A percentile compares a stretch with the other conserved stretches of the same genome.
These are phyloP conservation scores for Boletus subparvulus DNA, from an alignment of 768 basidiomycete species.

Conservation along the genomic window DNA sequence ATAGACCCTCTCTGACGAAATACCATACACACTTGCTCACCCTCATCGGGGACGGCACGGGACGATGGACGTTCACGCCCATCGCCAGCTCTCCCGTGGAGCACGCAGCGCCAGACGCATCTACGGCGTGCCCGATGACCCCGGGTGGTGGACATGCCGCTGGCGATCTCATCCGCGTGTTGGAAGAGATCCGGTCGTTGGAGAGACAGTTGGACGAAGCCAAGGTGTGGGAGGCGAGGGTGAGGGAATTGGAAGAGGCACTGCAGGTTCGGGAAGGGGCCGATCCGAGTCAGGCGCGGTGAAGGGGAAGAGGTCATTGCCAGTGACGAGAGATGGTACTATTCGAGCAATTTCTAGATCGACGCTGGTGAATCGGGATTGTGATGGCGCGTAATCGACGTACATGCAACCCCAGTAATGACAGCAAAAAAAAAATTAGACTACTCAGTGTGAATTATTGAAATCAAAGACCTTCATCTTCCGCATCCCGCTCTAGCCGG, in stretches of 20 bases:
- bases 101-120: neutral
- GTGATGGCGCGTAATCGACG: too few species aligned
- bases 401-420: too few species aligned
- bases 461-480: too few species aligned
- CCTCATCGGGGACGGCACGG: conserved; percentile 67
- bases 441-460: too few species aligned
- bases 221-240: conserved; percentile 27
- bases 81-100: conserved; percentile 39
- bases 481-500: too few species aligned
- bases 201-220: conserved; percentile 27
- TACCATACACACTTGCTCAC: conserved; percentile 89
- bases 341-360: too few species aligned
- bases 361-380: too few species aligned
- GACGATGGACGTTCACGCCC: conserved; percentile 67
- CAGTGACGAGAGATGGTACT: neutral
- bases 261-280: conserved; percentile 17
- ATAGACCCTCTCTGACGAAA: conserved; percentile 74
- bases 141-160: conserved; percentile 2
- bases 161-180: conserved; percentile 21
- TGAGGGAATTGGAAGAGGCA: conserved; percentile 25
- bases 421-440: too few species aligned
- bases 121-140: neutral
- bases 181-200: conserved; percentile 29
- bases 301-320: neutral
- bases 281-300: neutral